phyloP scores from a whole-genome alignment of 2,329 filamentous ascomycete genomes.

The Botrytis porri region DNA sequence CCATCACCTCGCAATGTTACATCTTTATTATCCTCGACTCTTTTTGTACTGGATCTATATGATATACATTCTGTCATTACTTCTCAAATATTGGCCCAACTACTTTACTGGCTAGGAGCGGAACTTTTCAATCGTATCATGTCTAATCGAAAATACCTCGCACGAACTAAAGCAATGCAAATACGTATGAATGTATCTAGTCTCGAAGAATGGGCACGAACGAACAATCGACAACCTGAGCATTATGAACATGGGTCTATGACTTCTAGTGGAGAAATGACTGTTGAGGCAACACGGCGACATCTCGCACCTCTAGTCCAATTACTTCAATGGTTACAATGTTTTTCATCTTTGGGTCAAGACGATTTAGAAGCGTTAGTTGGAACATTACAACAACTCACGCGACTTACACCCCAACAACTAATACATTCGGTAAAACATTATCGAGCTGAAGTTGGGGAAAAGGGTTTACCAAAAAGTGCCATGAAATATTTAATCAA shows the following conservation, averaged over 20 bases:
- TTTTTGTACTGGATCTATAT: conserved; percentile 98
- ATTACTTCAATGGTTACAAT: conserved; percentile 94
- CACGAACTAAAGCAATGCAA: conserved; percentile 97
- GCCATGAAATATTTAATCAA: conserved; percentile 82
- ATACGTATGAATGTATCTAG: conserved; percentile 98
- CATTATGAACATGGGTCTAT: conserved; percentile 93
- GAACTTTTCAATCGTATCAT: conserved; percentile 98
- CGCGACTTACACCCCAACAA: conserved; percentile 79
- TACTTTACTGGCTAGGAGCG: conserved; percentile 93
- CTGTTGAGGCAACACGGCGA: conserved; percentile 75
- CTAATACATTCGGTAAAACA: conserved; percentile 88
- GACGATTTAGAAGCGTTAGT: conserved; percentile 88
- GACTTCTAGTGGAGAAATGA: conserved; percentile 79
- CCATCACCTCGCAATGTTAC: conserved; percentile 93
- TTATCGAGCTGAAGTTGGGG: conserved; percentile 91
- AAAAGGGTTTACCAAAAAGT: conserved; percentile 85
- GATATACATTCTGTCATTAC: conserved; percentile 97
- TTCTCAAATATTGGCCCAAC: conserved; percentile 84
- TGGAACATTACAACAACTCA: conserved; percentile 84
- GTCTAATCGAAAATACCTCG: conserved; percentile 91
- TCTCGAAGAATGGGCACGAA: conserved; percentile 91
- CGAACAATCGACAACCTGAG: conserved; percentile 90
- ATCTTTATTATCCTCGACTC: conserved; percentile 87
- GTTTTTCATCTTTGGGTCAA: conserved; percentile 83
- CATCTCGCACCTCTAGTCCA: conserved; percentile 91